Percentiles rank a stretch among this genome's conserved stretches.
phyloP scores from a whole-genome alignment of 208 protist genomes.

The Leishmania amazonensis region DNA sequence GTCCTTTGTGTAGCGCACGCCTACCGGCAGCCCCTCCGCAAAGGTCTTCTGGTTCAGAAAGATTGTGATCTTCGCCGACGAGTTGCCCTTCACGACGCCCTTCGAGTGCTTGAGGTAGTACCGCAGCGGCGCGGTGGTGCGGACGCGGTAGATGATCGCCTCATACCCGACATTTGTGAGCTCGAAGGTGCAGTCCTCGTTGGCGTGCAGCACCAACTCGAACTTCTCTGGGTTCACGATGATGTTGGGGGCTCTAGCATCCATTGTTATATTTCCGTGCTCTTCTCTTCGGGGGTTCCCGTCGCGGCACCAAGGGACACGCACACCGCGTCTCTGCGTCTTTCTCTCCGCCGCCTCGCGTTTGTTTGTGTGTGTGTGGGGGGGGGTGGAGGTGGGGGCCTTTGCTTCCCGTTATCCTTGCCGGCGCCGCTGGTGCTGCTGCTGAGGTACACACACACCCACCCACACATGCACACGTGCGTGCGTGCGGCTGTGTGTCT shows the following conservation, averaged over 20 bases:
- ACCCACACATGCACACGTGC: neutral
- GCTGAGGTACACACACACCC: neutral
- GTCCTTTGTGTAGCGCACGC: constrained; percentile 44
- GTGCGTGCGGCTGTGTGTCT: too few relatives aligned
- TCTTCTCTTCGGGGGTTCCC: constrained; percentile 7
- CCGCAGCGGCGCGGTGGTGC: constrained; percentile 66
- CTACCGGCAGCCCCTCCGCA: constrained; percentile 13
- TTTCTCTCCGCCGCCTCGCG: neutral
- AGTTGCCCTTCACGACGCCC: constrained; percentile 71
- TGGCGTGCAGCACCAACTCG: constrained; percentile 49
- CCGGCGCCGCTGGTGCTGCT: neutral
- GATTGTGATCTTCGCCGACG: constrained; percentile 57
- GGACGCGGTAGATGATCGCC: constrained; percentile 69
- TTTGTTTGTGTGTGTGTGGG: too few relatives aligned
- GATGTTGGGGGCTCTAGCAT: constrained; percentile 39
- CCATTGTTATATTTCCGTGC: constrained; percentile 29
- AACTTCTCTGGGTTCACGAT: constrained; percentile 62
- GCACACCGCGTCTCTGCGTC: neutral
- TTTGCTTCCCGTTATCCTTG: neutral
- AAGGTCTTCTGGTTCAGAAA: constrained; percentile 55
- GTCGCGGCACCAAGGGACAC: neutral
- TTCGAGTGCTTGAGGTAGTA: constrained; percentile 83
- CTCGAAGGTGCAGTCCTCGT: constrained; percentile 72
- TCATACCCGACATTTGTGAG: constrained; percentile 82
- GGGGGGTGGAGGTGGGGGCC: neutral